A percentile compares a stretch with the other conserved stretches of the same genome.
These are phyloP conservation scores for Hyparrhenia diplandra DNA, from an alignment of 176 grass and related monocot species.

Conservation along the genomic window DNA sequence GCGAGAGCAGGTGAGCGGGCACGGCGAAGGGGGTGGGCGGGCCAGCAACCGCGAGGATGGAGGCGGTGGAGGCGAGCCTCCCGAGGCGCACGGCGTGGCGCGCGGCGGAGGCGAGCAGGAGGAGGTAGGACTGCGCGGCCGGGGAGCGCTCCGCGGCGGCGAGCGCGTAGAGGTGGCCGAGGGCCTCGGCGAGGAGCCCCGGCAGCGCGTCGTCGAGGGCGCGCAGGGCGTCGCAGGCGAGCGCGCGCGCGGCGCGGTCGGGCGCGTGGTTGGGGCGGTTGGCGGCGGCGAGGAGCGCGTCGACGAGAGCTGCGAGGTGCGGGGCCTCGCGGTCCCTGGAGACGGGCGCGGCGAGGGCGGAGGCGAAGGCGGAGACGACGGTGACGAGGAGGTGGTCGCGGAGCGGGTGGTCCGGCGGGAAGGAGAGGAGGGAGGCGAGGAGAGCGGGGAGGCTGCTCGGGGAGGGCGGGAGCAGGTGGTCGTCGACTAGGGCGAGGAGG, in stretches of 20 bases:
- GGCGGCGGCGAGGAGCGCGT: slow-evolving; percentile 45
- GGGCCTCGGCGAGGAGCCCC: slow-evolving; percentile 57
- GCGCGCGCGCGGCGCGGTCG: slow-evolving; percentile 69
- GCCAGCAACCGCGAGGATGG: slow-evolving; percentile 57
- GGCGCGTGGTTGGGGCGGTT: slow-evolving; percentile 79
- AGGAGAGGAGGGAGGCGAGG: slow-evolving; percentile 30
- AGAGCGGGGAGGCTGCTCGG: slow-evolving; percentile 33
- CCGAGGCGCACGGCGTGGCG: slow-evolving; percentile 52
- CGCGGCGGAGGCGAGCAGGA: slow-evolving; percentile 67
- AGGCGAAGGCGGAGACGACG: slow-evolving; percentile 65
- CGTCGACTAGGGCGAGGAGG: slow-evolving; percentile 56
- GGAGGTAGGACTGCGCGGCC: slow-evolving; percentile 75
- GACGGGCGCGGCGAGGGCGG: slow-evolving; percentile 43
- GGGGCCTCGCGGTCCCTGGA: neutral
- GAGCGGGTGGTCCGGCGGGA: slow-evolving; percentile 44
- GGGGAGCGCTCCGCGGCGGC: slow-evolving; percentile 68
- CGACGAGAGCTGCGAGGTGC: slow-evolving; percentile 18
- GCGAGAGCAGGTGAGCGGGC: slow-evolving; percentile 38
- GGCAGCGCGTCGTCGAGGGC: slow-evolving; percentile 66
- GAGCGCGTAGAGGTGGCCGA: slow-evolving; percentile 65
- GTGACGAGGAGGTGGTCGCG: slow-evolving; percentile 64
- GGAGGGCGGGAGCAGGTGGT: slow-evolving; percentile 39
- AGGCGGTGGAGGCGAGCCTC: slow-evolving; percentile 46
- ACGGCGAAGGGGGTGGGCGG: slow-evolving; percentile 60
- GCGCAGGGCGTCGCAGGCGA: slow-evolving; percentile 80